Evolutionary conservation across 169 alveolate genomes (phyloP).

Genomic region (Plasmodium knowlesi): DNA sequence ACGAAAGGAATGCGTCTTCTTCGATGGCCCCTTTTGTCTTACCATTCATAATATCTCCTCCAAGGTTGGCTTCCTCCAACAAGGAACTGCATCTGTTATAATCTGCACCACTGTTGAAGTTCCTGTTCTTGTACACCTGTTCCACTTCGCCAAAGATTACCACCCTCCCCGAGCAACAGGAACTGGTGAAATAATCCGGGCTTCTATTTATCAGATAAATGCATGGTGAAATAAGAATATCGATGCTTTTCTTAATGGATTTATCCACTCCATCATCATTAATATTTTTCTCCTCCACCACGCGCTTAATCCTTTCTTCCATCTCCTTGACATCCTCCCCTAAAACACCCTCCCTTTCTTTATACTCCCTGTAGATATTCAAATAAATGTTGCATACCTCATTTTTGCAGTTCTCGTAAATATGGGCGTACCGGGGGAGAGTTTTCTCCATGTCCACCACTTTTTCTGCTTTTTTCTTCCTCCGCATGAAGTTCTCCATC

Average conservation of each 20-base stretch:
- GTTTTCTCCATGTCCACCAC: neutral
- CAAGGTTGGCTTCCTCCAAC: neutral
- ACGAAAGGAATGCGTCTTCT: conserved; percentile 24
- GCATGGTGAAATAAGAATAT: conserved; percentile 78
- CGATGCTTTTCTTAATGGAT: conserved; percentile 83
- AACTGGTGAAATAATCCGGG: conserved; percentile 78
- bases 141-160: conserved; percentile 71
- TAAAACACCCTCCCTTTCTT: neutral
- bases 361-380: neutral
- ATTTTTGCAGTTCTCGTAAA: conserved; percentile 30
- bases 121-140: neutral
- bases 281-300: conserved; percentile 29
- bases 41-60: conserved; percentile 29
- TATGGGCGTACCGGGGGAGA: conserved; percentile 2
- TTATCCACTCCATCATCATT: conserved; percentile 68
- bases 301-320: conserved; percentile 19
- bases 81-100: conserved; percentile 11
- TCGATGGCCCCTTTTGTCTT: neutral
- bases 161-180: conserved; percentile 85
- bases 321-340: neutral
- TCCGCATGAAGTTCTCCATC: conserved; percentile 24
- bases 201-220: conserved; percentile 72
- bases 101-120: neutral
- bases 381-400: conserved; percentile 31
- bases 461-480: conserved; percentile 18